Percentiles rank a stretch among this genome's conserved stretches.
Evolutionary conservation across 306 rosid species (phyloP).

Genomic region (Argentina anserina): DNA sequence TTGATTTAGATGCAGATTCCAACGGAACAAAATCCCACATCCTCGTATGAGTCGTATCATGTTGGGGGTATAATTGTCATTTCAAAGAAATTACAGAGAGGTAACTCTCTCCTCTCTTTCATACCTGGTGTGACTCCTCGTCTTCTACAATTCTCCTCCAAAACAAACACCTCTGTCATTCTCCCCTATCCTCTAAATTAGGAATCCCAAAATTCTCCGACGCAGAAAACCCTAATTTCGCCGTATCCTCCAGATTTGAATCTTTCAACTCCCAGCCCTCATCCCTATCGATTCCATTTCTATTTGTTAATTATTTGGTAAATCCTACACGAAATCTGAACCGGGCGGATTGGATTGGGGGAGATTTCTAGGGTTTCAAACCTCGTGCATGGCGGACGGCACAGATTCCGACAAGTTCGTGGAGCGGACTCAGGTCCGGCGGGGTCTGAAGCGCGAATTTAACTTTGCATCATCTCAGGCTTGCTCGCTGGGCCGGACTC

Average conservation of each 20-base stretch:
- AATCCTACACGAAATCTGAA: background rate
- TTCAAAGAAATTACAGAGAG: too few species aligned
- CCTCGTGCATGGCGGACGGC: slow-evolving; percentile 72
- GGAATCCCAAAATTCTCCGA: background rate
- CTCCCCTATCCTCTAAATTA: background rate
- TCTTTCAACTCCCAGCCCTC: background rate
- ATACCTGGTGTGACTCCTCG: background rate
- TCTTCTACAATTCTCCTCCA: background rate
- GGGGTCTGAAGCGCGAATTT: slow-evolving; percentile 60
- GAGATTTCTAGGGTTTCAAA: slow-evolving; percentile 15
- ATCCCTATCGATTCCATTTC: background rate
- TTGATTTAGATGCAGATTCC: too few species aligned
- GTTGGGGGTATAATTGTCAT: too few species aligned
- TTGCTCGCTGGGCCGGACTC: slow-evolving; percentile 52
- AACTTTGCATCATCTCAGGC: slow-evolving; percentile 58
- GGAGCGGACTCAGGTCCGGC: slow-evolving; percentile 59
- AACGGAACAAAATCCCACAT: too few species aligned
- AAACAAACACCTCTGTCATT: background rate
- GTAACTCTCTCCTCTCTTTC: too few species aligned
- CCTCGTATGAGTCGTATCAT: too few species aligned
- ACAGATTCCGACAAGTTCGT: slow-evolving; percentile 61
- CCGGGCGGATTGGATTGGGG: background rate
- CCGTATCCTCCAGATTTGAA: background rate
- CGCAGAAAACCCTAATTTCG: slow-evolving; percentile 7
- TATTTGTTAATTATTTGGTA: fast-evolving